Evolutionary conservation across 169 alveolate genomes (phyloP), one percentile per base, ranked within the genome.

Genomic region (Plasmodium reichenowi): DNA sequence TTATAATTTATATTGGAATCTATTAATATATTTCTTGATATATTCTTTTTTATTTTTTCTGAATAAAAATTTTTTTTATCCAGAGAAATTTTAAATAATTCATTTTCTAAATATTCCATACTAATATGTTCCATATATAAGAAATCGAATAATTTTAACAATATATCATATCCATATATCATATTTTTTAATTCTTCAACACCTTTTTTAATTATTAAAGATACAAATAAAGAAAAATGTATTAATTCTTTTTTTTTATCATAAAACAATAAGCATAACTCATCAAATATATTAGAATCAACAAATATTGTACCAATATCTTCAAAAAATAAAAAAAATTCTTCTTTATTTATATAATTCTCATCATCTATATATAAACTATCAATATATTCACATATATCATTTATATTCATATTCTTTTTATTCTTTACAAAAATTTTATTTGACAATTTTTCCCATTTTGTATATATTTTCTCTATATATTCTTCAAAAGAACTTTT

Each of bases 301-400:
- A 78, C 89, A 20, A 78, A 78, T 10, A 66, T 70, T n/a, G 67
- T 78, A 0, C 89, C 89, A 13, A 78, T 76, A 15, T 78, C 78
- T 52, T 78, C 72, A 66, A 78, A 78, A 20, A 78, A 78, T 64
- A 63, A 48, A 58, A 78, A 78, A 78, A 78, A 78, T 8, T 78
- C 89, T 63, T 78, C 78, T 22, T 78, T 78, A 56, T 63, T 64
- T 17, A 78, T 48, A 70, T 78, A 78, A 43, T 59, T 78, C 50
- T 78, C 89, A 52, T 78, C 89, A 45, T 66, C 89, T 15, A 78
- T 20, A 58, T 78, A 78, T 5, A 78, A 22, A 26, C 32, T 66
- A 22, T 78, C 89, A 58, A 78, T 64, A 52, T 78, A 78, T 66
- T 64, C 89, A 66, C 89, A 78, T 56, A 78, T 68, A 50, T 78